Base-by-base conservation (phyloP, 257 asterid species). In the Petunia axillaris region DNA sequence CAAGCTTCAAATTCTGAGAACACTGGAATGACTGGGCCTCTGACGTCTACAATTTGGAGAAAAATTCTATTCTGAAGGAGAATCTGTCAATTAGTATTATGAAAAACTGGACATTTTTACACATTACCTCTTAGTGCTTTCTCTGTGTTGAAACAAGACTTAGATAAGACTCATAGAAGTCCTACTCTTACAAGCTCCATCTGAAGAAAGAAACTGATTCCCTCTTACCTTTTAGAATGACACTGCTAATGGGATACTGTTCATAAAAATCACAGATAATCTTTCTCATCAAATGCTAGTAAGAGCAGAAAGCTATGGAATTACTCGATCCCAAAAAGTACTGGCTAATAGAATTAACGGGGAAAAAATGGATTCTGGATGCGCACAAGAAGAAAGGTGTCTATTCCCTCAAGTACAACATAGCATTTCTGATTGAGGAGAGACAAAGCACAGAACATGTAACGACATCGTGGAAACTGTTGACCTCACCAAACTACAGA, bases 1-100 rank as follows among this genome's bases (percentile, higher is more conserved):
- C 40, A 44, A 44, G 46, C 76, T 68, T 70, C 76, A 70, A 70
- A 8, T 70, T 70, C 58, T 70, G 40, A 70, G 40, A 68, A 70
- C 10, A 16, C 40, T 44, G 57, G 39, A 70, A 70, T 9, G 39
- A 25, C 76, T 4, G 16, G 76, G n/a, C 58, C 58, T 70, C 46
- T 16, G 15, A 44, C 8, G 5, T 70, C 16, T 44, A 44, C 7
- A 3, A 44, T 46, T 43, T 58, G 9, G 58, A 70, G 25, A 44
- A 43, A 25, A 70, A 44, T 70, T 40, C 16, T 70, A 46, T 70
- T 67, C 76, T 16, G 43, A 3, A 70, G 50, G 58, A 70, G 58
- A 70, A 9, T 44, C 25, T 70, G 41, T 16, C 25, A 41, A 70
- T 70, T 46, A 8, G 57, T 70, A 2, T 70, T 54, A 44, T 16